phyloP scores from a whole-genome alignment of 306 rosid genomes.

The Comarum palustre region DNA sequence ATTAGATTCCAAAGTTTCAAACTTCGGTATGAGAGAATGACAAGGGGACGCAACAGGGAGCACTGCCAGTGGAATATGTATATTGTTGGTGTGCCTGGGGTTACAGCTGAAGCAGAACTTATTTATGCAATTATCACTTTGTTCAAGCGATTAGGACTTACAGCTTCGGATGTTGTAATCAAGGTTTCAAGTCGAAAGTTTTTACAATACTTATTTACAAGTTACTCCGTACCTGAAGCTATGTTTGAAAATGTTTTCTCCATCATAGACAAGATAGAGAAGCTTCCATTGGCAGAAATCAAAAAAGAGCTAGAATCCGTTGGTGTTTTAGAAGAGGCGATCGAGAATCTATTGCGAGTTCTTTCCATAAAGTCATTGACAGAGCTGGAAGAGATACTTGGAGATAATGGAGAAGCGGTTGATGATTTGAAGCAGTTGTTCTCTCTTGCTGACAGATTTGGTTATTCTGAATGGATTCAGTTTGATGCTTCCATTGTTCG shows the following conservation, averaged over 20 bases:
- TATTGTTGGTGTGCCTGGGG: slow-evolving; percentile 84
- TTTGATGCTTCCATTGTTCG: slow-evolving; percentile 95
- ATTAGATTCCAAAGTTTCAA: background rate
- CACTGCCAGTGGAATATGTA: slow-evolving; percentile 99
- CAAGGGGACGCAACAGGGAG: slow-evolving; percentile 64
- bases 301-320: slow-evolving; percentile 60
- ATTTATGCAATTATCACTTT: slow-evolving; percentile 78
- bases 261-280: no score
- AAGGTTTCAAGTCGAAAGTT: slow-evolving; percentile 93
- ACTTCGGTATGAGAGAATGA: slow-evolving; percentile 66
- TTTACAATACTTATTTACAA: no score
- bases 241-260: no score
- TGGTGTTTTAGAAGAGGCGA: slow-evolving; percentile 74
- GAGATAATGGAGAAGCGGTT: slow-evolving; percentile 73
- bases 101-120: slow-evolving; percentile 95
- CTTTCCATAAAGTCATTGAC: slow-evolving; percentile 87
- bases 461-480: slow-evolving; percentile 90
- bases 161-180: slow-evolving; percentile 89
- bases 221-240: no score
- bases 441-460: slow-evolving; percentile 84
- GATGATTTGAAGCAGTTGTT: slow-evolving; percentile 80
- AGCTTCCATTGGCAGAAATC: slow-evolving; percentile 76
- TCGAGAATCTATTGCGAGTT: slow-evolving; percentile 72
- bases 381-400: slow-evolving; percentile 81
- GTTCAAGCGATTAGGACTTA: slow-evolving; percentile 80